Evolutionary conservation across 352 stramenopile species (phyloP).

Genomic region (Globisporangium heterothallicum): DNA sequence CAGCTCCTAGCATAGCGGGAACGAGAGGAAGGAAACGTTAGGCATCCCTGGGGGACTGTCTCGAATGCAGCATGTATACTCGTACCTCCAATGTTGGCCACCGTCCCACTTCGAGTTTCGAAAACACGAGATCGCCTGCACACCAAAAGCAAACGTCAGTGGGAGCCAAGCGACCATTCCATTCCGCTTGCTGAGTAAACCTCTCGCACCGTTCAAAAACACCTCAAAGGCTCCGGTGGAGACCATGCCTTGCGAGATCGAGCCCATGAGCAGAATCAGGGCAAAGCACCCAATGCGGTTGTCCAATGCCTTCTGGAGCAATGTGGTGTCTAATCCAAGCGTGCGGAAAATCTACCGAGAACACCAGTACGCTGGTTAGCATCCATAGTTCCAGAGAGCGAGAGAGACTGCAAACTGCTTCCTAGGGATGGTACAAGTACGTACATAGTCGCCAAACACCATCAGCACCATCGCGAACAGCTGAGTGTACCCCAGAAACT

Average conservation of each 20-base stretch:
- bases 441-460: conserved; percentile 60
- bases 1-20: too few relatives aligned
- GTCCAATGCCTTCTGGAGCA: conserved; percentile 62
- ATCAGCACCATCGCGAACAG: conserved; percentile 48
- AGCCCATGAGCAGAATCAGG: conserved; percentile 59
- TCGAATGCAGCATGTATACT: too few relatives aligned
- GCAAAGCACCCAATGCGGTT: conserved; percentile 70
- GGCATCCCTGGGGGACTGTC: too few relatives aligned
- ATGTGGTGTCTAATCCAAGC: conserved; percentile 34
- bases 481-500: conserved; percentile 43
- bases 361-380: background rate
- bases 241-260: conserved; percentile 52
- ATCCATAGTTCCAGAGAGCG: too few relatives aligned
- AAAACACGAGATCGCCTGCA: conserved; percentile 70
- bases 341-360: conserved; percentile 38
- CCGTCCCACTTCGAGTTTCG: conserved; percentile 52
- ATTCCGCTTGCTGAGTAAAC: too few relatives aligned
- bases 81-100: conserved; percentile 68
- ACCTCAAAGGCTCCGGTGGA: conserved; percentile 78
- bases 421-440: too few relatives aligned
- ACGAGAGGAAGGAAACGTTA: too few relatives aligned
- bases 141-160: background rate
- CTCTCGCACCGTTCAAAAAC: conserved; percentile 61
- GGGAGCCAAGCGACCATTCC: background rate
- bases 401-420: too few relatives aligned